Percentiles rank a stretch among this genome's conserved stretches.
These are phyloP conservation scores for Letharia lupina DNA, from an alignment of 495 filamentous ascomycete genomes.

Conservation along the genomic window DNA sequence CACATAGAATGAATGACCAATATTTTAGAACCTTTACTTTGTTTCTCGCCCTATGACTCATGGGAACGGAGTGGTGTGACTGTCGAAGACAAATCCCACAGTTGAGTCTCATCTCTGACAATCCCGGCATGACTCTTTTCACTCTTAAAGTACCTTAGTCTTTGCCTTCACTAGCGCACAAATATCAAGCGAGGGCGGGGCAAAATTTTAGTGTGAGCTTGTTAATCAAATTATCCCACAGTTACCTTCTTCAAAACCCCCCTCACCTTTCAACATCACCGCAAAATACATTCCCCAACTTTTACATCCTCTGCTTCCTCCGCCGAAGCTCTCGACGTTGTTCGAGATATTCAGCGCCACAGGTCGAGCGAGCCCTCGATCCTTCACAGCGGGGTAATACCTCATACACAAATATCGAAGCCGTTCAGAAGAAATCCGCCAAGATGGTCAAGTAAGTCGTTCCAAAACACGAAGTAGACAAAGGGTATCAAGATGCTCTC, in stretches of 20 bases:
- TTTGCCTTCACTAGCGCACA: constrained; percentile 9
- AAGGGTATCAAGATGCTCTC: neutral
- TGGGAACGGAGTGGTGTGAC: neutral
- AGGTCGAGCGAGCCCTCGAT: constrained; percentile 45
- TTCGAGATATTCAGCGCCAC: constrained; percentile 13
- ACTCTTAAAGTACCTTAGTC: too few relatives aligned
- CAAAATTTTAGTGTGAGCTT: constrained; percentile 23
- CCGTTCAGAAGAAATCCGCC: constrained; percentile 59
- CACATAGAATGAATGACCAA: neutral
- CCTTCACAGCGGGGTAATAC: constrained; percentile 31
- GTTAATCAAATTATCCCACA: constrained; percentile 20
- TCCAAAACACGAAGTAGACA: constrained; percentile 7
- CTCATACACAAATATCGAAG: constrained; percentile 29
- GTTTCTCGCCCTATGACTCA: constrained; percentile 1
- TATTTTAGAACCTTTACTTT: neutral
- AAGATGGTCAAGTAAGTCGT: constrained; percentile 99
- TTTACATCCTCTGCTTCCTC: neutral
- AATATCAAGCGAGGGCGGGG: constrained; percentile 22
- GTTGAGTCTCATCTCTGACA: neutral
- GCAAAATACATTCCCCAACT: neutral
- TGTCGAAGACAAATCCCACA: neutral
- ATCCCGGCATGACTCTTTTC: constrained; percentile 3
- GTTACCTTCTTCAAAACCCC: neutral
- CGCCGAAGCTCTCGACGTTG: constrained; percentile 7
- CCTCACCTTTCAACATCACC: constrained; percentile 1